phyloP scores from a whole-genome alignment of 23 red algal genomes.

The Chondrus crispus region DNA sequence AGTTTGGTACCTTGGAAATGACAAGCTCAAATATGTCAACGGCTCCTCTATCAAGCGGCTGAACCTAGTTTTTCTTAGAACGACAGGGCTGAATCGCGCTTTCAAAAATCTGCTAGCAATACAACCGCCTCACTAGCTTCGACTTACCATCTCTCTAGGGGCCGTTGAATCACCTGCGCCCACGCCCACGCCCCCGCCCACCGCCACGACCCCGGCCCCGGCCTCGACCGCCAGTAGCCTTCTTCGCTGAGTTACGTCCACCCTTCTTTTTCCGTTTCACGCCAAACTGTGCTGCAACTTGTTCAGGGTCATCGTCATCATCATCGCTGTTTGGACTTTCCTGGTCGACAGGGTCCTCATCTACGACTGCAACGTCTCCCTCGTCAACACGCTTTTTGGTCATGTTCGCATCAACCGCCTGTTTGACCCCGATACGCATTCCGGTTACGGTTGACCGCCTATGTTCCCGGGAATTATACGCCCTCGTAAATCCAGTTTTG shows the following conservation, averaged over 20 bases:
- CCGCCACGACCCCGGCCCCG: background rate
- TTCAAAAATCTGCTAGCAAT: no score
- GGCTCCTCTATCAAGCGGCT: no score
- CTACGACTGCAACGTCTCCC: constrained; percentile 45
- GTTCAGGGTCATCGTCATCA: constrained; percentile 13
- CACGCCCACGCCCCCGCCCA: background rate
- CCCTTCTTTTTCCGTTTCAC: background rate
- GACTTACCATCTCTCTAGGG: no score
- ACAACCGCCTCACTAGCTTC: no score
- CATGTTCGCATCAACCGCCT: background rate
- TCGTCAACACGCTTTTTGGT: background rate
- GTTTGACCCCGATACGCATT: constrained; percentile 55
- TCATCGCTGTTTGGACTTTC: background rate
- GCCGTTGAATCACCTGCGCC: no score
- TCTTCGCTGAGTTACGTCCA: background rate
- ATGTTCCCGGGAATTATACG: constrained; percentile 44
- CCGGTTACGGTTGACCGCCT: constrained; percentile 52
- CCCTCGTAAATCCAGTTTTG: constrained; percentile 72
- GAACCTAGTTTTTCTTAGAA: no score
- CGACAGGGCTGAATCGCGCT: no score
- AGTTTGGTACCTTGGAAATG: no score
- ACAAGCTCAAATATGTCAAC: no score
- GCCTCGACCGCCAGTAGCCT: background rate
- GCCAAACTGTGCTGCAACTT: constrained; percentile 19
- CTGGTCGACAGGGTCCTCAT: constrained; percentile 43